Conservation (phyloP, 768 basidiomycete species). For the Fomitopsis serialis region DNA sequence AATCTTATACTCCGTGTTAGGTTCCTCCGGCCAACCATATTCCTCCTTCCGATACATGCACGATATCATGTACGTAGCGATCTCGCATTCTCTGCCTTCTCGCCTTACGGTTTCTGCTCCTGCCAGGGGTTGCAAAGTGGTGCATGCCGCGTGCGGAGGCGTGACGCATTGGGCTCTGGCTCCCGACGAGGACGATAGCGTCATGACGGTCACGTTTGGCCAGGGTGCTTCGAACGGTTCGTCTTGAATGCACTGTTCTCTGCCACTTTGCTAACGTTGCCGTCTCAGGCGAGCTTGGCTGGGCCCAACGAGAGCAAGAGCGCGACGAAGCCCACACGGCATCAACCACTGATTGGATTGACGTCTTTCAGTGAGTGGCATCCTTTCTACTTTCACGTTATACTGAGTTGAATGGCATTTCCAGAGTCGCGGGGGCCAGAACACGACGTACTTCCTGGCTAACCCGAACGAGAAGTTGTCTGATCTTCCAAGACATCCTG, state of each 20-base stretch:
- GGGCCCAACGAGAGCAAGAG: slow-evolving; percentile 81
- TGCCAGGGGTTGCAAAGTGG: slow-evolving; percentile 73
- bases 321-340: slow-evolving; percentile 73
- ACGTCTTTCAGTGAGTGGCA: slow-evolving; percentile 66
- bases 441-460: slow-evolving; percentile 81
- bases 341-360: slow-evolving; percentile 71
- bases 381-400: too few relatives aligned
- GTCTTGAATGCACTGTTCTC: slow-evolving; percentile 2
- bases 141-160: slow-evolving; percentile 68
- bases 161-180: slow-evolving; percentile 84
- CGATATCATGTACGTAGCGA: slow-evolving; percentile 64
- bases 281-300: slow-evolving; percentile 64
- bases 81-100: too few relatives aligned
- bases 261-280: background rate
- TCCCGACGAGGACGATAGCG: slow-evolving; percentile 64
- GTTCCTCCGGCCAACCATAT: slow-evolving; percentile 86
- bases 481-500: slow-evolving; percentile 77
- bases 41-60: slow-evolving; percentile 84
- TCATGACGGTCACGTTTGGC: slow-evolving; percentile 84
- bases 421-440: slow-evolving; percentile 83
- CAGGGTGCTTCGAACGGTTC: slow-evolving; percentile 82
- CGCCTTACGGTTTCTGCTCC: background rate
- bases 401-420: slow-evolving; percentile 1
- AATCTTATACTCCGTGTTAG: slow-evolving; percentile 27
- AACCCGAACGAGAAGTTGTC: slow-evolving; percentile 68